Evolutionary conservation across 306 rosid genomes (phyloP).

Genomic region (Corylus avellana): DNA sequence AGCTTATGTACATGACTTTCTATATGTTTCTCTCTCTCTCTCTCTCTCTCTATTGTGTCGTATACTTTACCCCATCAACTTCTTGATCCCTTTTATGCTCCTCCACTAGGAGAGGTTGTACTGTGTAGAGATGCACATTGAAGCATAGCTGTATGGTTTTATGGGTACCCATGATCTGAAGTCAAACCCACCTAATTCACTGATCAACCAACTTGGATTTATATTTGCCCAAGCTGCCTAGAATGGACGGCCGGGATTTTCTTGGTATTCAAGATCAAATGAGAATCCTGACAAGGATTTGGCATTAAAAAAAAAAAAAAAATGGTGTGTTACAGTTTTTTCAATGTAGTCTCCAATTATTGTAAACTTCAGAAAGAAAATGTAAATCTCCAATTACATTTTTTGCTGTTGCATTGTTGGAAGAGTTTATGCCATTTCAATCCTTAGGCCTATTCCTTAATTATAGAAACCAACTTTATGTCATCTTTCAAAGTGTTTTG

Average conservation of each 20-base stretch:
- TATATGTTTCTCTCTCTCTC: conserved; percentile 13
- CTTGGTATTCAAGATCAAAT: neutral
- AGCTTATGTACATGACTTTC: conserved; percentile 8
- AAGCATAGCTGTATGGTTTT: conserved; percentile 1
- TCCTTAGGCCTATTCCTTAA: conserved; percentile 26
- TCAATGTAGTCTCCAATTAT: neutral
- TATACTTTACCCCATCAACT: conserved; percentile 11
- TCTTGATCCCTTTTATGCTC: conserved; percentile 10
- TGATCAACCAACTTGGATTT: neutral
- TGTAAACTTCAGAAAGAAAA: neutral
- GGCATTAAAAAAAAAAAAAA: no score
- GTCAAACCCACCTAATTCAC: neutral
- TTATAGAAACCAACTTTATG: conserved; percentile 40
- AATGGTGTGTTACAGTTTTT: neutral
- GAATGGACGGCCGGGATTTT: neutral
- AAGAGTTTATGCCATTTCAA: conserved; percentile 37
- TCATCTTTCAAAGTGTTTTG: conserved; percentile 34
- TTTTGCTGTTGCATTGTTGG: conserved; percentile 17
- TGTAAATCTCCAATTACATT: no score
- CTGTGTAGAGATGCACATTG: neutral
- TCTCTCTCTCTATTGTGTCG: neutral
- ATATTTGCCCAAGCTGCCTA: neutral
- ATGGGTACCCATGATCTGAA: neutral
- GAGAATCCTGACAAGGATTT: neutral
- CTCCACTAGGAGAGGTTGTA: conserved; percentile 15